phyloP scores from a whole-genome alignment of 169 alveolate species.

The Perkinsus chesapeaki region DNA sequence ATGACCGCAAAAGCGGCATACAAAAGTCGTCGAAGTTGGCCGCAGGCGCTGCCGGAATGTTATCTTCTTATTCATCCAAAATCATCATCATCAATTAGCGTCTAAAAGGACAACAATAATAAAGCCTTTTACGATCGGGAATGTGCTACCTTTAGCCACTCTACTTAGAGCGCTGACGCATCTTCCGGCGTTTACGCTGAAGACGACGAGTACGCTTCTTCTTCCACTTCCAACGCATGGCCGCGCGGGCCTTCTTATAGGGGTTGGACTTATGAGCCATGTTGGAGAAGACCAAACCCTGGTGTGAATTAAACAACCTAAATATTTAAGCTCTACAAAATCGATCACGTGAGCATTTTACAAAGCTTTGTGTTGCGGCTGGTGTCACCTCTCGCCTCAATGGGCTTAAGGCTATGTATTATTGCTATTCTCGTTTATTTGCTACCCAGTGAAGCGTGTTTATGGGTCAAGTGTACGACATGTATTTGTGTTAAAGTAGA shows the following conservation, averaged over 20 bases:
- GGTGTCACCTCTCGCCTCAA: background rate
- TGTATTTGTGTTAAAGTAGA: too few species aligned
- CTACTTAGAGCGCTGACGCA: constrained; percentile 76
- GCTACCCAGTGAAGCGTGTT: too few species aligned
- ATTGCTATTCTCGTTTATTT: background rate
- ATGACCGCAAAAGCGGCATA: background rate
- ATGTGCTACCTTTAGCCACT: background rate
- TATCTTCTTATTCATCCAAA: background rate
- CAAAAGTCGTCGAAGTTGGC: background rate
- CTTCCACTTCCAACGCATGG: constrained; percentile 59
- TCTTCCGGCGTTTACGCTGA: constrained; percentile 75
- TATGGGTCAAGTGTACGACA: too few species aligned
- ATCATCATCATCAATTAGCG: background rate
- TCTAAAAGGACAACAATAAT: background rate
- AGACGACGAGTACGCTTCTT: constrained; percentile 80
- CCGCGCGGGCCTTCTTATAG: constrained; percentile 18
- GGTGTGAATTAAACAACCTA: background rate
- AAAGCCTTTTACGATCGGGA: background rate
- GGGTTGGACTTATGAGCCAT: constrained; percentile 16
- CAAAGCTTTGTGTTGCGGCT: background rate
- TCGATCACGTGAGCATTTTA: background rate
- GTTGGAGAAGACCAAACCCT: constrained; percentile 7
- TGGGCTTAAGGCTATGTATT: too few species aligned
- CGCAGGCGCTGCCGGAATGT: too few species aligned
- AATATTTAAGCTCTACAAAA: background rate